These are phyloP conservation scores for Mycena rebaudengoi DNA, from an alignment of 768 basidiomycete genomes.

Conservation along the genomic window DNA sequence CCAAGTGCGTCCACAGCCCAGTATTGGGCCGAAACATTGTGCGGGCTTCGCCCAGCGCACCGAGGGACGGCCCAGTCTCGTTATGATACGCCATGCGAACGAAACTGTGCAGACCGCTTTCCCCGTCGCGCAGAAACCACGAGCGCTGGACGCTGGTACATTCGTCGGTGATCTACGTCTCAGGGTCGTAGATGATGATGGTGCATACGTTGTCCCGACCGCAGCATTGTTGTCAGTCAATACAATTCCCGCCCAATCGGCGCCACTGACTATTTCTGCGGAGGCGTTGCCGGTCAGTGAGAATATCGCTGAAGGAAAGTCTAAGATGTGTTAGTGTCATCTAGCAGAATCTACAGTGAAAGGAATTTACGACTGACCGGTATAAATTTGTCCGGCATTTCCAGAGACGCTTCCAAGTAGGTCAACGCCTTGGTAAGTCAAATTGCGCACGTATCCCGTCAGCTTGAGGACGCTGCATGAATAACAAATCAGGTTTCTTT, in stretches of 20 bases:
- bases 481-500: too few relatives aligned
- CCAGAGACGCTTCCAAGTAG: slow-evolving; percentile 31
- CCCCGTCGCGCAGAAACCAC: slow-evolving; percentile 37
- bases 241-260: slow-evolving; percentile 34
- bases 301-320: slow-evolving; percentile 32
- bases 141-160: slow-evolving; percentile 31
- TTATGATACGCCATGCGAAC: slow-evolving; percentile 34
- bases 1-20: slow-evolving; percentile 33
- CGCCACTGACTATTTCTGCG: slow-evolving; percentile 14
- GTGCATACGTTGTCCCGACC: slow-evolving; percentile 6
- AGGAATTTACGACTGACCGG: not conserved
- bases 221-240: slow-evolving; percentile 34
- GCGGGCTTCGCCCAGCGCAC: slow-evolving; percentile 34
- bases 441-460: slow-evolving; percentile 32
- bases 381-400: slow-evolving; percentile 33
- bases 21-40: slow-evolving; percentile 40
- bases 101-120: slow-evolving; percentile 37
- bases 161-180: too few relatives aligned
- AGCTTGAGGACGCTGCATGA: slow-evolving; percentile 13
- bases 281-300: slow-evolving; percentile 17
- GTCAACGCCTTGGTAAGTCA: slow-evolving; percentile 23
- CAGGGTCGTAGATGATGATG: too few relatives aligned
- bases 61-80: slow-evolving; percentile 23
- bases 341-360: not conserved
- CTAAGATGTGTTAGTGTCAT: slow-evolving; percentile 6